A percentile compares a stretch with the other conserved stretches of the same genome.
Conservation (phyloP, 108 stramenopile genomes). For the Cyclostephanos tholiformis region DNA sequence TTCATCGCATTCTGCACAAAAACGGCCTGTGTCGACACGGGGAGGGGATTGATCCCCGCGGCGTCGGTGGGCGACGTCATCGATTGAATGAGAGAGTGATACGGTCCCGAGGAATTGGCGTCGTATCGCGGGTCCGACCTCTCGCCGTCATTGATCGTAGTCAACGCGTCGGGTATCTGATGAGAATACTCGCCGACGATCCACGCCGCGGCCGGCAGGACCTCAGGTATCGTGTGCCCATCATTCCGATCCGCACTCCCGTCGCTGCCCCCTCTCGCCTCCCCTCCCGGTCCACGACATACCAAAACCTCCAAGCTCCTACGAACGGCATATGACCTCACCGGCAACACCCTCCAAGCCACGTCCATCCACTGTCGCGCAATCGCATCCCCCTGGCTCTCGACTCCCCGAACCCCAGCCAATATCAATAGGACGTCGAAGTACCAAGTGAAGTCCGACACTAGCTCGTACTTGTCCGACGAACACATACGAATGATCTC, state of each 20-base stretch:
- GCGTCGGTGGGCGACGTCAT: slow-evolving; percentile 59
- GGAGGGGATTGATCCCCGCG: slow-evolving; percentile 53
- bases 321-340: slow-evolving; percentile 90
- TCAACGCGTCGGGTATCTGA: slow-evolving; percentile 65
- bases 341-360: slow-evolving; percentile 91
- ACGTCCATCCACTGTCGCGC: slow-evolving; percentile 93
- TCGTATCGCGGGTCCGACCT: slow-evolving; percentile 54
- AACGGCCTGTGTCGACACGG: slow-evolving; percentile 70
- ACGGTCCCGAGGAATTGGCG: slow-evolving; percentile 49
- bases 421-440: slow-evolving; percentile 86
- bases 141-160: slow-evolving; percentile 52
- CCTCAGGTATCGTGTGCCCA: slow-evolving; percentile 65
- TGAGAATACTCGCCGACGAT: slow-evolving; percentile 95
- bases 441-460: slow-evolving; percentile 96
- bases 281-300: slow-evolving; percentile 42
- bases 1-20: slow-evolving; percentile 91
- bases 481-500: slow-evolving; percentile 94
- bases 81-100: slow-evolving; percentile 73
- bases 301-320: slow-evolving; percentile 76
- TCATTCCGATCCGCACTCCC: slow-evolving; percentile 27
- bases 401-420: slow-evolving; percentile 84
- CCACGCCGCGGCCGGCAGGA: slow-evolving; percentile 93
- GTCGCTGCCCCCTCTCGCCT: slow-evolving; percentile 16
- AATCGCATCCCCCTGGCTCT: slow-evolving; percentile 75
- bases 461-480: slow-evolving; percentile 90